Percentiles rank a stretch among this genome's conserved stretches.
Evolutionary conservation across 2,329 filamentous ascomycete genomes (phyloP).

Genomic region (Curvularia spicifera): DNA sequence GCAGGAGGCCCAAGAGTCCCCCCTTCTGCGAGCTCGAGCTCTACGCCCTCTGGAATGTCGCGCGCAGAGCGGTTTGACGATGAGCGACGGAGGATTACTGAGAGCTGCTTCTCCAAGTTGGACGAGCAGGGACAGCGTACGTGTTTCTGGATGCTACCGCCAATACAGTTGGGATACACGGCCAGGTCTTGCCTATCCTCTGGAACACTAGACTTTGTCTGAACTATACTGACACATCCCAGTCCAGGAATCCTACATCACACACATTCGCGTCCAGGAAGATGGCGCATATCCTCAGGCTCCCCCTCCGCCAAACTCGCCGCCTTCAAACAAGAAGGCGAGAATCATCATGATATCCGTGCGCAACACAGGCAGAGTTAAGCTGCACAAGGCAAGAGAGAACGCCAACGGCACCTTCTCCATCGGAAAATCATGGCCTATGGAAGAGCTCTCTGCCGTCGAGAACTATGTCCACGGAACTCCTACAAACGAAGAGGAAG

Average conservation of each 20-base stretch:
- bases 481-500: constrained; percentile 65
- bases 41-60: constrained; percentile 42
- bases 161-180: neutral
- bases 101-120: constrained; percentile 91
- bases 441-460: constrained; percentile 85
- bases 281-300: constrained; percentile 81
- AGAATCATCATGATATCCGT: constrained; percentile 93
- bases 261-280: constrained; percentile 90
- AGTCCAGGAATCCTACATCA: constrained; percentile 96
- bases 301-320: constrained; percentile 81
- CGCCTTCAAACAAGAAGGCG: constrained; percentile 78
- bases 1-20: constrained; percentile 36
- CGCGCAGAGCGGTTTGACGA: constrained; percentile 91
- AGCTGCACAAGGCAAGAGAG: constrained; percentile 96
- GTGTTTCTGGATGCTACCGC: constrained; percentile 45
- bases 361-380: constrained; percentile 86
- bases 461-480: constrained; percentile 76
- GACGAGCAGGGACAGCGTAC: constrained; percentile 85
- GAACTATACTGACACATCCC: constrained; percentile 19
- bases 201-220: neutral
- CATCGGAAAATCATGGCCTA: constrained; percentile 97
- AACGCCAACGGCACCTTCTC: constrained; percentile 94
- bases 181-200: constrained; percentile 1
- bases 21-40: constrained; percentile 35
- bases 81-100: constrained; percentile 91